These are phyloP conservation scores for Yamadazyma conglobata DNA, from an alignment of 1,139 yeast genomes.

Conservation along the genomic window DNA sequence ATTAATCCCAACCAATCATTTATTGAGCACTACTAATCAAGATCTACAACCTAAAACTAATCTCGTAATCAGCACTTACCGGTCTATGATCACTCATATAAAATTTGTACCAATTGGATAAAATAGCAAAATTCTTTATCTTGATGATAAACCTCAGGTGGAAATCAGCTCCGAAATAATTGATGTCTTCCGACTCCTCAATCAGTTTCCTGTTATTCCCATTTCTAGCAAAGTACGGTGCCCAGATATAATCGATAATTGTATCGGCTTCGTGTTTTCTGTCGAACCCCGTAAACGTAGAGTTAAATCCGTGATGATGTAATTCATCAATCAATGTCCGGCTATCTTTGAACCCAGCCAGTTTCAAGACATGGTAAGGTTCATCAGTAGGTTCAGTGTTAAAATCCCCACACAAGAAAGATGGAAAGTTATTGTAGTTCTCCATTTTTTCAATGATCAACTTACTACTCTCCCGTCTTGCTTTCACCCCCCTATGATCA, in stretches of 20 bases:
- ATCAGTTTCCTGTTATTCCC: constrained; percentile 16
- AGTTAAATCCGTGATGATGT: constrained; percentile 40
- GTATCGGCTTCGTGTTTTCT: constrained; percentile 23
- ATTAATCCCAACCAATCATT: too few relatives aligned
- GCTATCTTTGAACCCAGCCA: constrained; percentile 35
- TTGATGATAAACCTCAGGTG: constrained; percentile 19
- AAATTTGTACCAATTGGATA: constrained; percentile 40
- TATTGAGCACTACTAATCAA: too few relatives aligned
- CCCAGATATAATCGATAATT: constrained; percentile 49
- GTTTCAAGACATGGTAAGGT: constrained; percentile 40
- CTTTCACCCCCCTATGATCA: constrained; percentile 50
- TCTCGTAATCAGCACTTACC: constrained; percentile 31
- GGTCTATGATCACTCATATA: constrained; percentile 57
- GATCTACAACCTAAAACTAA: constrained; percentile 6
- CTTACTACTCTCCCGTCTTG: constrained; percentile 46
- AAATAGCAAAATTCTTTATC: constrained; percentile 37
- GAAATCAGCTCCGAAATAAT: constrained; percentile 10
- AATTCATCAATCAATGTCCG: constrained; percentile 21
- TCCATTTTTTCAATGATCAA: constrained; percentile 42
- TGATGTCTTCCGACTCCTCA: constrained; percentile 7
- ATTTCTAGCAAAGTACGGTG: constrained; percentile 30
- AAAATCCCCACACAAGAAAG: constrained; percentile 49
- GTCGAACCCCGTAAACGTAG: constrained; percentile 50
- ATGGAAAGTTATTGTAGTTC: constrained; percentile 37
- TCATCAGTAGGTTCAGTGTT: constrained; percentile 53